These are phyloP conservation scores for Prunella vulgaris DNA, from an alignment of 257 asterid genomes.

Conservation along the genomic window DNA sequence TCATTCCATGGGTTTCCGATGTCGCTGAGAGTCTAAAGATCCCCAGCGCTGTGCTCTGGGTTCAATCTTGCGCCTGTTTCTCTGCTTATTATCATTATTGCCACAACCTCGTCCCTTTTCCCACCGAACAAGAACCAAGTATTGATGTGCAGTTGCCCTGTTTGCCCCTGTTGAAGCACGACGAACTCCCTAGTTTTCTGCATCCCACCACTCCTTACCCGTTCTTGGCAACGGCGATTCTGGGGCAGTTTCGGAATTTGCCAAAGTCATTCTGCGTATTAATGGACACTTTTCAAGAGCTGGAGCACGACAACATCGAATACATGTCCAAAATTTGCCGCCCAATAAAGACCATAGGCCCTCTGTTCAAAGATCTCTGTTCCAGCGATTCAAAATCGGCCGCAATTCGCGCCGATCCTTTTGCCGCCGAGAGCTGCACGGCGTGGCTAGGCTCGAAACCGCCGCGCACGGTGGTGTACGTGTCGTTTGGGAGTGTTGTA, in stretches of 20 bases:
- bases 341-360: constrained; percentile 59
- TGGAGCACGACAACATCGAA: constrained; percentile 42
- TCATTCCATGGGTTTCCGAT: constrained; percentile 73
- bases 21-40: constrained; percentile 46
- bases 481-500: constrained; percentile 71
- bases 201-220: constrained; percentile 34
- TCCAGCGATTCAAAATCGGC: too few relatives aligned
- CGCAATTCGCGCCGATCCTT: constrained; percentile 34
- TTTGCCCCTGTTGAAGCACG: constrained; percentile 56
- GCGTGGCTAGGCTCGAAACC: constrained; percentile 55
- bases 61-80: constrained; percentile 65
- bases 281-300: constrained; percentile 62
- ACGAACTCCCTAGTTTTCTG: constrained; percentile 62
- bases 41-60: constrained; percentile 68
- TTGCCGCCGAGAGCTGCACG: constrained; percentile 32
- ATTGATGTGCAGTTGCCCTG: constrained; percentile 43
- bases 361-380: constrained; percentile 33
- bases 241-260: constrained; percentile 45
- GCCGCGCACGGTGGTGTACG: constrained; percentile 49
- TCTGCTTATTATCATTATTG: constrained; percentile 45
- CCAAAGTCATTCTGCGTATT: constrained; percentile 41
- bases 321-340: constrained; percentile 38
- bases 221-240: constrained; percentile 28
- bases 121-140: constrained; percentile 39
- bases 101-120: constrained; percentile 35